These are phyloP conservation scores for Microcos paniculata DNA, from an alignment of 345 rosid species.

Conservation along the genomic window DNA sequence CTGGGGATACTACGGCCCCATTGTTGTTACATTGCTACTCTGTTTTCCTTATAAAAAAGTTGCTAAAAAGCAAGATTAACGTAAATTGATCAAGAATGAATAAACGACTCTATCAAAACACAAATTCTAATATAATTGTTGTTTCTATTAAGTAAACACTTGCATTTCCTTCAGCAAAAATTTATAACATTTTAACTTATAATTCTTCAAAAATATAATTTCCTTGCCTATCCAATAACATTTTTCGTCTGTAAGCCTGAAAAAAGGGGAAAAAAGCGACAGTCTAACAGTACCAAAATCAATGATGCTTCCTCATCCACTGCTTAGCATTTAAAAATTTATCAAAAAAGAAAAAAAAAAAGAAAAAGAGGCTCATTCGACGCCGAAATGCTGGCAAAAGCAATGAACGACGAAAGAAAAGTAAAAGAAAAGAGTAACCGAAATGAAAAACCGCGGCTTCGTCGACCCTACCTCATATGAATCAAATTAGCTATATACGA, in stretches of 20 bases:
- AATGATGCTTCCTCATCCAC: neutral
- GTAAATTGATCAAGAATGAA: neutral
- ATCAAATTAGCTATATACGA: neutral
- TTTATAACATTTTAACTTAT: neutral
- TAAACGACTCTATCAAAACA: neutral
- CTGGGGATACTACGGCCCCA: neutral
- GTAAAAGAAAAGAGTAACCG: neutral
- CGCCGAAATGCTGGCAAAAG: neutral
- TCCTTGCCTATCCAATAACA: neutral
- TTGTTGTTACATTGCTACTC: neutral
- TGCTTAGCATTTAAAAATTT: neutral
- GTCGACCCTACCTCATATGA: neutral
- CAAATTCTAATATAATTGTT: neutral
- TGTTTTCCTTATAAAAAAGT: neutral
- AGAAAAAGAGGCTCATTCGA: no score
- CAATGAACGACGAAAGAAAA: neutral
- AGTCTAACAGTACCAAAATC: neutral
- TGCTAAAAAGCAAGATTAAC: neutral
- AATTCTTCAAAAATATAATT: neutral
- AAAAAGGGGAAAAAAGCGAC: no score
- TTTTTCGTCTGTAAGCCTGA: neutral
- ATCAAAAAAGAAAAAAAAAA: no score
- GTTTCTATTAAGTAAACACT: neutral
- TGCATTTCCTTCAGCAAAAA: neutral
- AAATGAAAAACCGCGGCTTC: neutral